phyloP scores from a whole-genome alignment of 495 filamentous ascomycete genomes.

The Cercophora newfieldiana region DNA sequence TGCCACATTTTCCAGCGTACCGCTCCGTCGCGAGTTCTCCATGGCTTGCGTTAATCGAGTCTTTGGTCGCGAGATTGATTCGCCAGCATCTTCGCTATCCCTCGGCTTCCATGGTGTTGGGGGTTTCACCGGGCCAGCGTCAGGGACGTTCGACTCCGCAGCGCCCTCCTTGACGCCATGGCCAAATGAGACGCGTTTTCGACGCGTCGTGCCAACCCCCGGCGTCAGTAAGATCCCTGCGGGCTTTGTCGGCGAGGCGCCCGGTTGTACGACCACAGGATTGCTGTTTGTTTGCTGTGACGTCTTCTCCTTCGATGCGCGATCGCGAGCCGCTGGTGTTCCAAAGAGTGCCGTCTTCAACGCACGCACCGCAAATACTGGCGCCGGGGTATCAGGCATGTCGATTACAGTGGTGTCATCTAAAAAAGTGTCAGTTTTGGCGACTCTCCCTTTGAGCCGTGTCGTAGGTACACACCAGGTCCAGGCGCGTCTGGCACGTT shows the following conservation, averaged over 20 bases:
- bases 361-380: constrained; percentile 89
- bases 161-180: constrained; percentile 53
- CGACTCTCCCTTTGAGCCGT: no score
- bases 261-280: background rate
- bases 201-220: constrained; percentile 71
- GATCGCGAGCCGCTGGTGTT: constrained; percentile 59
- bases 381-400: constrained; percentile 86
- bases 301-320: constrained; percentile 24
- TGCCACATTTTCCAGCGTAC: constrained; percentile 21
- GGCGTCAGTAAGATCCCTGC: constrained; percentile 81
- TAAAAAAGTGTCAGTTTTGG: constrained; percentile 21
- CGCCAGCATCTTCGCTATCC: background rate
- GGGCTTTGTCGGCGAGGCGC: constrained; percentile 44
- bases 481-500: constrained; percentile 34
- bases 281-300: constrained; percentile 6
- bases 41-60: constrained; percentile 58
- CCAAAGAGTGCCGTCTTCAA: constrained; percentile 91
- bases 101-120: constrained; percentile 59
- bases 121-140: constrained; percentile 60
- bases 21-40: constrained; percentile 44
- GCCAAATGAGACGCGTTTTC: constrained; percentile 90
- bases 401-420: constrained; percentile 57
- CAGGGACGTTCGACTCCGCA: constrained; percentile 41
- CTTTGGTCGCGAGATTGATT: constrained; percentile 31
- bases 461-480: constrained; percentile 21